Evolutionary conservation across 2,329 filamentous ascomycete genomes (phyloP), one percentile per base, ranked within the genome.

Genomic region (Colletotrichum coccodes): DNA sequence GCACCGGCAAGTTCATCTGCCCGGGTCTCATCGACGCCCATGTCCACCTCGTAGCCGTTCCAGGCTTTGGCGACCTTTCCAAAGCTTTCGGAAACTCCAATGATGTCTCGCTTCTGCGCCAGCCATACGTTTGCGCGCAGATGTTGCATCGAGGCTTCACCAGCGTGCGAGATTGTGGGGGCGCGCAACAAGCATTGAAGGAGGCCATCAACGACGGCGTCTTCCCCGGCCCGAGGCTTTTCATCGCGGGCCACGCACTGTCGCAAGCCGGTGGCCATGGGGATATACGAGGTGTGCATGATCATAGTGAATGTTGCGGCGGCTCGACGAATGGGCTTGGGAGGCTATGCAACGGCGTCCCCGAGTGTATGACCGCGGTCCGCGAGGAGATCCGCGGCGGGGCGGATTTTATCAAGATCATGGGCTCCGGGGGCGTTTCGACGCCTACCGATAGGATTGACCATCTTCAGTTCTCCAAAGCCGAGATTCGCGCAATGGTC

Each of bases 361-460:
- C 86, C 0, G 84, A 86, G 57, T 90, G 87, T 70, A 79, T 87
- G 58, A 81, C 81, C 18, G 83, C 79, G 6, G 82, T 84, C 0
- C 81, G 88, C 3, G 86, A 89, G 60, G 84, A 90, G 74, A 75
- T 91, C 1, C 80, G 88, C 11, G 80, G 78, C 14, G 88, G 88
- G 2, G 85, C 86, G 1, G 86, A 90, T 72, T 90, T 90, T 71
- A 83, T 91, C 76, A 90, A 90, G 76, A 87, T 91, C 70, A 90
- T 90, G 87, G 81, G 80, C 1, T 83, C 83, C 6, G 88, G 89
- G 1, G 88, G 89, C 16, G 87, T 90, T 1, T 82, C 85, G 0
- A 85, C 81, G 16, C 86, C 86, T 0, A 88, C 86, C 0, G 88
- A 90, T 72, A 79, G 78, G 53, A 77, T 90, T 16, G 82, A 84